Evolutionary conservation across 345 rosid species (phyloP), one percentile per base, ranked within the genome.

Genomic region (Trapa incisa): DNA sequence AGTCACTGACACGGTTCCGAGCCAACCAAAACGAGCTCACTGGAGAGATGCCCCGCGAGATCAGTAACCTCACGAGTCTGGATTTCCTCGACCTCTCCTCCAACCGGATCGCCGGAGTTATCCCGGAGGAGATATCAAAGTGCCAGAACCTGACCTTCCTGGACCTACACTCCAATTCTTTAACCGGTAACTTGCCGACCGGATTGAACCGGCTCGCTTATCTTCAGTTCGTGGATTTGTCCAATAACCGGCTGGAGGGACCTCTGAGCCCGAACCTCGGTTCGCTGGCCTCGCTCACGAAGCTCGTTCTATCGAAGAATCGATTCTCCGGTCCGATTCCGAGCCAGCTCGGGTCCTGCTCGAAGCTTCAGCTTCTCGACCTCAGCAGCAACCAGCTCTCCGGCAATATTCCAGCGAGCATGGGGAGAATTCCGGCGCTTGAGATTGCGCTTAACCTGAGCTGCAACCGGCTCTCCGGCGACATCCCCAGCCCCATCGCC

Each of bases 381-480:
- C 78, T 89, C 68, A 85, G 96, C 45, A 71, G 79, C 71, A 92
- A 92, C 72, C 77, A 65, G 43, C 65, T 92, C 43, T 70, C 83
- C 10, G 96, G 96, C 39, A 70, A 71, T 39, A 88, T 92, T 56
- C 93, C 96, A 42, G 73, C 81, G 1, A 87, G 75, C 52, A 50
- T 92, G 37, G 95, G 91, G 17, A 76, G 73, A 73, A 81, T 92
- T 61, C 88, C 93, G 17, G 76, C 84, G 5, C 81, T 89, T 35
- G 93, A 86, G 64, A 92, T 92, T 10, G 83, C 89, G 38, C 80
- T 92, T 43, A 92, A 92, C 73, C 82, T 92, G 64, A 92, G 98
- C 88, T 79, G 84, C 67, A 87, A 92, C 73, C 80, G 77, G 3
- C 81, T 92, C 41, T 65, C 78, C 65, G 89, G 95, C 17, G 60